Evolutionary conservation across 306 rosid species (phyloP), one percentile per base, ranked within the genome.

Genomic region (Ceratonia siliqua): DNA sequence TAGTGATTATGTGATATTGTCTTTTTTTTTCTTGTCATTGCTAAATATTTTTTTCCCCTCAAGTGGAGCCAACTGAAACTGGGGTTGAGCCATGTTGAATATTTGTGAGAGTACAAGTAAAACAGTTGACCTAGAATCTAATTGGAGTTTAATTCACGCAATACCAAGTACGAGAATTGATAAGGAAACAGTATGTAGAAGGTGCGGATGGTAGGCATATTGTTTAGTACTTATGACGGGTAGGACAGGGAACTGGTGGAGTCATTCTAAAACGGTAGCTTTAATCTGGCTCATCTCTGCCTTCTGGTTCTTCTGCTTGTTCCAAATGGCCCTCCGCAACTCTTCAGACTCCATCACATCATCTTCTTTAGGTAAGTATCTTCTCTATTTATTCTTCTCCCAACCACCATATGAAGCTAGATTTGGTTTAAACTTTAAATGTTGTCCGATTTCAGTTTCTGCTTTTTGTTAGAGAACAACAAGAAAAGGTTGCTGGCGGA

Each of bases 231-330:
- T 2, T 18, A 59, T n/a, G 66, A n/a, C 25, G 66, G 14, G 14
- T 7, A 9, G 72, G 58, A 21, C 14, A 33, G 10, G 25, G 22
- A 62, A 50, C 35, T 65, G 76, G 62, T 75, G 78, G 82, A 53
- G 20, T 58, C 81, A 74, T 46, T 52, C 76, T 8, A 75, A 82
- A 49, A 70, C 78, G 39, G 85, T 70, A 20, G 84, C 71, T 17
- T 46, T 80, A 8, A 61, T 86, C 77, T 84, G 90, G 88, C 5
- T 86, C 68, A 1, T 42, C 89, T 85, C 85, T 39, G 63, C 79
- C 52, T 25, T 52, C 38, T 9, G 81, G 62, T 86, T 82, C 85
- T 81, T 45, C 79, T 30, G 39, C 64, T 81, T 85, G 68, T 77
- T 81, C 79, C 79, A 75, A 14, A 81, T 87, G 91, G 88, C 82